Evolutionary conservation across 2,329 filamentous ascomycete species (phyloP).

Genomic region (Alternaria ventricosa): DNA sequence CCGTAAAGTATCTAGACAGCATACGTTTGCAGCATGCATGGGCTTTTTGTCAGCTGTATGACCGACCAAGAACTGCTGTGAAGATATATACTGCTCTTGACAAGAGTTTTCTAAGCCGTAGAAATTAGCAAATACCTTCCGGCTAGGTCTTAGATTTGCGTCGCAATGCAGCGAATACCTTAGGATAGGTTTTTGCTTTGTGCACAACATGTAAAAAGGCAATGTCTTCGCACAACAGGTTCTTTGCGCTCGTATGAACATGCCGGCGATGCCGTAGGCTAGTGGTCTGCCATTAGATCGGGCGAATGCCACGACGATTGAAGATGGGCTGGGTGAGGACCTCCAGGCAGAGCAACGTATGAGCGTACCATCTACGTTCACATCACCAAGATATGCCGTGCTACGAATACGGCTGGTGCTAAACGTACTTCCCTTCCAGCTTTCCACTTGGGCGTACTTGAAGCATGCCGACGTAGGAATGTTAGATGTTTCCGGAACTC

Average conservation of each 20-base stretch:
- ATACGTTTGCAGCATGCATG: background rate
- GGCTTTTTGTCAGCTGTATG: background rate
- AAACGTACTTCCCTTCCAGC: too few relatives aligned
- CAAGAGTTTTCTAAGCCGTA: too few relatives aligned
- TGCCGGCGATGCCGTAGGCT: background rate
- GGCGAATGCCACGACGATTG: background rate
- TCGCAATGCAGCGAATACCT: too few relatives aligned
- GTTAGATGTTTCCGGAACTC: background rate
- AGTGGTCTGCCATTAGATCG: rapidly evolving
- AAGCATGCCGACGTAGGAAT: background rate
- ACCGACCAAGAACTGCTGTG: too few relatives aligned
- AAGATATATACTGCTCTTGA: too few relatives aligned
- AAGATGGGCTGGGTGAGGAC: background rate
- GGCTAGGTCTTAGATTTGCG: too few relatives aligned
- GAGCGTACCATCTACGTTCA: too few relatives aligned
- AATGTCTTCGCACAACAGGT: background rate
- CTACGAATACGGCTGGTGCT: too few relatives aligned
- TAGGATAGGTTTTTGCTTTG: too few relatives aligned
- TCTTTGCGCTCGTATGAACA: background rate
- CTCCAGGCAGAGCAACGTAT: background rate
- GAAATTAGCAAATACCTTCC: too few relatives aligned
- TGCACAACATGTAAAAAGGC: background rate
- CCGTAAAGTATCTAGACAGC: background rate
- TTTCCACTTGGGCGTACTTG: background rate
- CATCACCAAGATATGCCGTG: too few relatives aligned